These are phyloP conservation scores for Aspergillus nomiae DNA, from an alignment of 2,329 filamentous ascomycete species.

Conservation along the genomic window DNA sequence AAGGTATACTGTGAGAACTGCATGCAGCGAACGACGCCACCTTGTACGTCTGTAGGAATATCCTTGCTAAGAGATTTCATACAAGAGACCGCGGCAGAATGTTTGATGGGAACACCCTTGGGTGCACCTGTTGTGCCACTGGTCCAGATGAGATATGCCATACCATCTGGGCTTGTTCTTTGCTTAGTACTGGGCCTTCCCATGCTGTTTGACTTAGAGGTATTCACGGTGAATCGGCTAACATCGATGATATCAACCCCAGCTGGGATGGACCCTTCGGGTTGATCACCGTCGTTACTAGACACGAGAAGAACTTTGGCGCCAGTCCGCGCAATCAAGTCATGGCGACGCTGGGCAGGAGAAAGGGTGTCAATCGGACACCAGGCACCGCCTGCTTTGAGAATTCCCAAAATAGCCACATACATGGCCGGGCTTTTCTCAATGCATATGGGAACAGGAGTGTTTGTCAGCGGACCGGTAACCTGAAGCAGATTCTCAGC, in stretches of 20 bases:
- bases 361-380: slow-evolving; percentile 45
- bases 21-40: slow-evolving; percentile 34
- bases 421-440: slow-evolving; percentile 41
- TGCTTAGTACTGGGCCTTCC: neutral
- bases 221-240: slow-evolving; percentile 17
- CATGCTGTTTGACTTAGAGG: neutral
- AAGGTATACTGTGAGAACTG: slow-evolving; percentile 44
- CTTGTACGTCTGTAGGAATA: slow-evolving; percentile 31
- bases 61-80: slow-evolving; percentile 37
- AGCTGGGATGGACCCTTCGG: slow-evolving; percentile 28
- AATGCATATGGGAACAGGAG: slow-evolving; percentile 42
- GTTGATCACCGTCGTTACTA: slow-evolving; percentile 22
- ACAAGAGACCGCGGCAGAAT: slow-evolving; percentile 38
- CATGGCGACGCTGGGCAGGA: slow-evolving; percentile 40
- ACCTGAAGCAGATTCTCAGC: slow-evolving; percentile 30
- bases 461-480: slow-evolving; percentile 27
- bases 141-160: slow-evolving; percentile 45
- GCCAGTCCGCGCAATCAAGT: slow-evolving; percentile 40
- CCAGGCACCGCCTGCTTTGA: slow-evolving; percentile 48
- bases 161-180: slow-evolving; percentile 17
- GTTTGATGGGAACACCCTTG: slow-evolving; percentile 42
- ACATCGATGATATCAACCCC: slow-evolving; percentile 34
- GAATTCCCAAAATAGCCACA: slow-evolving; percentile 44
- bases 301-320: slow-evolving; percentile 33
- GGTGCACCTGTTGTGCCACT: slow-evolving; percentile 41